Evolutionary conservation across 2,329 filamentous ascomycete genomes (phyloP), one percentile per base, ranked within the genome.

Genomic region (Sclerotiophoma versabilis): DNA sequence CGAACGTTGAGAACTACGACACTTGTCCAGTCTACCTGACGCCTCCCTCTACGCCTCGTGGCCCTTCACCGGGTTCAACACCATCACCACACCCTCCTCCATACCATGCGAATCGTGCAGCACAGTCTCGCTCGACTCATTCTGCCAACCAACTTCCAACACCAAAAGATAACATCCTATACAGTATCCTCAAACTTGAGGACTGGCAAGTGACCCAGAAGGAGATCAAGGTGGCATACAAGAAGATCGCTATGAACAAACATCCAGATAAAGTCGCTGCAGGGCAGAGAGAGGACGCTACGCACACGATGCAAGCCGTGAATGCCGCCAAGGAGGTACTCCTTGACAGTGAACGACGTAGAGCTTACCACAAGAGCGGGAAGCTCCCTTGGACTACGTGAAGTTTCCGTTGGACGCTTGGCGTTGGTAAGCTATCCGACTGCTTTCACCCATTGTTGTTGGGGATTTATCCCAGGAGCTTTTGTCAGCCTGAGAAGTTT

Each of bases 291-390:
- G 54, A 52, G 12, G 30, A 22, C 7, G 66, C 69, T 1, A 65
- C 60, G 1, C 15, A 44, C 12, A 46, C 44, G 19, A 71, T 71
- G 69, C 58, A 67, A 52, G 52, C 55, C 12, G 50, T 70, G 23
- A 69, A 69, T 25, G 67, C 59, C 4, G 62, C 68, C 0, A 65
- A 57, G 30, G 67, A 68, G 15, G 49, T 71, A 15, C 44, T 71
- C 17, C 23, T 64, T 8, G 56, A 68, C 25, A 15, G 14, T 4
- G 26, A 10, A 4, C 41, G 43, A 14, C 59, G 66, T 20, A 46
- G 42, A 14, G 48, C 42, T 8, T 65, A 65, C 27, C 45, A 65
- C 37, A 26, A 19, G n/a, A 49, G 34, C 22, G 62, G 60, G 8
- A 49, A 54, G 15, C 42, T 63, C 7, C 58, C 60, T 8, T 60